These are phyloP conservation scores for Kalaharituber pfeilii DNA, from an alignment of 2,329 filamentous ascomycete genomes.

Conservation along the genomic window DNA sequence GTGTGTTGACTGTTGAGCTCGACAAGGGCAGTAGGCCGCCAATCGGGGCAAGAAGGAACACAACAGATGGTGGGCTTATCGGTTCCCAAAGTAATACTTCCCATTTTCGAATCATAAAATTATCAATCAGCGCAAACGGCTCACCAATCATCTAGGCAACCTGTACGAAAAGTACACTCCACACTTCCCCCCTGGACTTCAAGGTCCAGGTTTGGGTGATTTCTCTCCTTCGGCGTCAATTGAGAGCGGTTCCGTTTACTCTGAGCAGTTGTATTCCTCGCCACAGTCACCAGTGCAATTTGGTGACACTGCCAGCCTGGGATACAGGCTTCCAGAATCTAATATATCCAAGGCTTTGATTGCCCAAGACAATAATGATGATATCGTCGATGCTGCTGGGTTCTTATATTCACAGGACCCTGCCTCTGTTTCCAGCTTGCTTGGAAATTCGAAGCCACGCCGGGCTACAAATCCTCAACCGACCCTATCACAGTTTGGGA, in stretches of 20 bases:
- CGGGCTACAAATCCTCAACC: background rate
- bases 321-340: background rate
- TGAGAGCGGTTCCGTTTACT: background rate
- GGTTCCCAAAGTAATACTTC: background rate
- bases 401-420: background rate
- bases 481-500: background rate
- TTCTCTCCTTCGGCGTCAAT: background rate
- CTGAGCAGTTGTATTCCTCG: background rate
- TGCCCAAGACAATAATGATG: background rate
- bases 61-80: background rate
- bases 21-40: constrained; percentile 8
- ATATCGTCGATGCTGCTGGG: background rate
- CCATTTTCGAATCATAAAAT: background rate
- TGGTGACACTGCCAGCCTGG: background rate
- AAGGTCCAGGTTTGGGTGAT: background rate
- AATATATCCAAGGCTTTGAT: background rate
- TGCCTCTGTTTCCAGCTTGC: background rate
- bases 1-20: constrained; percentile 10
- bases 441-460: background rate
- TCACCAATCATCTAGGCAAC: background rate
- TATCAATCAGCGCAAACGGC: background rate
- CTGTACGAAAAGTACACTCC: background rate
- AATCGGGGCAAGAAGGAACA: background rate
- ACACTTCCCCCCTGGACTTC: background rate
- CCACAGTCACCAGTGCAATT: background rate